Percentiles rank a stretch among this genome's conserved stretches.
Conservation (phyloP, 2,329 filamentous ascomycete genomes). For the Zasmidium citrigriseum region DNA sequence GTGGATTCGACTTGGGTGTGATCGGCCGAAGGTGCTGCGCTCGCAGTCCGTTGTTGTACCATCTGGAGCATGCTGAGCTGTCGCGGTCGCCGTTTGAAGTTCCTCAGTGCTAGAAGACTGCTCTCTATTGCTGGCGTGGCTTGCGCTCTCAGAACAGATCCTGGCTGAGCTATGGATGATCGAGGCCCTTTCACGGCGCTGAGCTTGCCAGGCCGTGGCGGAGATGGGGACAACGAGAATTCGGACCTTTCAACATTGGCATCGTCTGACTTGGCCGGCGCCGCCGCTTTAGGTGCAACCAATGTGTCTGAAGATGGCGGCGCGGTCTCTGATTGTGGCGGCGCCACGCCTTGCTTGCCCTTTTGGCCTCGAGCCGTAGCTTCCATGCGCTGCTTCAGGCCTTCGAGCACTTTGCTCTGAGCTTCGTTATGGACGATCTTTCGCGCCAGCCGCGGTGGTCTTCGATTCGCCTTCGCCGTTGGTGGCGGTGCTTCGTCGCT, state of each 20-base stretch:
- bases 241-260: constrained; percentile 18
- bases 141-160: constrained; percentile 46
- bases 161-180: constrained; percentile 34
- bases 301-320: constrained; percentile 10
- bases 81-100: constrained; percentile 51
- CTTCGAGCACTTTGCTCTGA: constrained; percentile 32
- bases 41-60: constrained; percentile 42
- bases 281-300: constrained; percentile 13
- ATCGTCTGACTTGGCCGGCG: constrained; percentile 1
- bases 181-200: constrained; percentile 30
- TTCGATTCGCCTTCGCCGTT: constrained; percentile 18
- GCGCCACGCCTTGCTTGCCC: constrained; percentile 13
- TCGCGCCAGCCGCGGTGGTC: constrained; percentile 26
- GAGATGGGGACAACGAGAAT: constrained; percentile 30
- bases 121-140: constrained; percentile 46
- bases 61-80: constrained; percentile 53
- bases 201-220: constrained; percentile 35
- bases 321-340: neutral
- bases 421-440: constrained; percentile 30
- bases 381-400: constrained; percentile 36
- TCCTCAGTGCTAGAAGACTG: constrained; percentile 51
- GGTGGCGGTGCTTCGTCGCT: constrained; percentile 19
- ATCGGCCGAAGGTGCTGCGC: constrained; percentile 26
- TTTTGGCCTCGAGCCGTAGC: constrained; percentile 28
- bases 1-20: constrained; percentile 33